Conservation (phyloP, 768 basidiomycete genomes). For the Russula brevipes region DNA sequence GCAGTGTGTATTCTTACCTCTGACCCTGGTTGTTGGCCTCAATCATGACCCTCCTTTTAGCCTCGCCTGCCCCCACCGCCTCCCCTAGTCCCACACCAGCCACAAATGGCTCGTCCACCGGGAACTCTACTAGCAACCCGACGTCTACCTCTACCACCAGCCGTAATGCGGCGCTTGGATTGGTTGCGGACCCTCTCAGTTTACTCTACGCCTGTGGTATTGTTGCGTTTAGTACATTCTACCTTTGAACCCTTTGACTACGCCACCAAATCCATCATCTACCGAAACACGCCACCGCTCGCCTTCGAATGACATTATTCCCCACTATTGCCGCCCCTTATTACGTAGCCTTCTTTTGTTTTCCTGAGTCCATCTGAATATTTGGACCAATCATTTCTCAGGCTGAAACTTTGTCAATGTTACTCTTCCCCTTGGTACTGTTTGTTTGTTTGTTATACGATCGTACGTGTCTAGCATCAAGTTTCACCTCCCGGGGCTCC, state of each 20-base stretch:
- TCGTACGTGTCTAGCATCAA: not conserved
- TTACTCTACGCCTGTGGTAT: slow-evolving; percentile 12
- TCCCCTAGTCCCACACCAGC: not conserved
- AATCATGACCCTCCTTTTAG: not conserved
- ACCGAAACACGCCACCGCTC: not conserved
- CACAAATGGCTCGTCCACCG: not conserved
- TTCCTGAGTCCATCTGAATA: not conserved
- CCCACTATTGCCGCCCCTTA: not conserved
- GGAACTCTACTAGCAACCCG: slow-evolving; percentile 2
- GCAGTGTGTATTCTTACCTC: slow-evolving; percentile 33
- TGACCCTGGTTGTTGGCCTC: not conserved
- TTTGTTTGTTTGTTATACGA: not conserved
- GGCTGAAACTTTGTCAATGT: slow-evolving; percentile 7
- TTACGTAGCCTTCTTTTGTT: not conserved
- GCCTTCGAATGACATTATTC: not conserved
- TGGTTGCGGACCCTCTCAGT: not conserved
- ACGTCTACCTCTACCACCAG: slow-evolving; percentile 5
- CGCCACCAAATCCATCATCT: not conserved
- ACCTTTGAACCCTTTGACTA: slow-evolving; percentile 2
- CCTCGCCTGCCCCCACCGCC: slow-evolving; percentile 16
- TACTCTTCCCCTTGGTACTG: slow-evolving; percentile 4
- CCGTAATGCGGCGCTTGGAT: not conserved
- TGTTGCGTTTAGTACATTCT: slow-evolving; percentile 7
- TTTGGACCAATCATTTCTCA: slow-evolving; percentile 12
- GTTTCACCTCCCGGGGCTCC: not conserved